Evolutionary conservation across 2,329 filamentous ascomycete species (phyloP), one percentile per base, ranked within the genome.

Genomic region (Neoscytalidium dimidiatum): DNA sequence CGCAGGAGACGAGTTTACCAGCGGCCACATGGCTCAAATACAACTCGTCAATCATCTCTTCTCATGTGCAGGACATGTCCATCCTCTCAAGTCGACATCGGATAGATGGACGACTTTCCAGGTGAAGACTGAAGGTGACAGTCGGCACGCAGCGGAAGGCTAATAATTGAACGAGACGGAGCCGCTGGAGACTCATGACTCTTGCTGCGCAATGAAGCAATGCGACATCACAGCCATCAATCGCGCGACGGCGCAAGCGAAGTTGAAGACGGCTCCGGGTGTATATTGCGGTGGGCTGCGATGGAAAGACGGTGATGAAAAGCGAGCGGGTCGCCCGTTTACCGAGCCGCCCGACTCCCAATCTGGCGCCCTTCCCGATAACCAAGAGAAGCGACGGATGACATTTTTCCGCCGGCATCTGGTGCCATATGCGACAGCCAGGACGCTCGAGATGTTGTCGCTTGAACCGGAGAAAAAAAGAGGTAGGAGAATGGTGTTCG

Each of bases 191-290:
- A 11, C 31, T 11, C 6, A 33, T 11, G 31, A 33, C 31, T 33
- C 31, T 5, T 33, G 31, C 11, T 33, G 31, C 31, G 6, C 31
- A 11, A 33, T 33, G 6, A 5, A 33, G 11, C n/a, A 8, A 52
- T 23, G 33, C 56, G 56, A 60, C 56, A 60, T 60, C 3, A 11
- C n/a, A 44, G 56, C 56, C 17, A 46, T 46, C 38, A 9, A 60
- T 60, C 38, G 56, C 56, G 56, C 38, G 26, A 60, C 38, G 38
- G 5, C 33, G 38, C 28, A 60, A 46, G 56, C 56, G 56, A 60
- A 17, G 23, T 19, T 9, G 7, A 14, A 28, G n/a, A 14, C 3
- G 8, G 26, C 9, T 38, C 51, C n/a, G n/a, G n/a, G 14, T 7
- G 8, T 29, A n/a, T 13, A 52, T 31, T 21, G 21, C 35, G 21